Evolutionary conservation across 2,329 filamentous ascomycete genomes (phyloP).

Genomic region (Colletotrichum sp.): DNA sequence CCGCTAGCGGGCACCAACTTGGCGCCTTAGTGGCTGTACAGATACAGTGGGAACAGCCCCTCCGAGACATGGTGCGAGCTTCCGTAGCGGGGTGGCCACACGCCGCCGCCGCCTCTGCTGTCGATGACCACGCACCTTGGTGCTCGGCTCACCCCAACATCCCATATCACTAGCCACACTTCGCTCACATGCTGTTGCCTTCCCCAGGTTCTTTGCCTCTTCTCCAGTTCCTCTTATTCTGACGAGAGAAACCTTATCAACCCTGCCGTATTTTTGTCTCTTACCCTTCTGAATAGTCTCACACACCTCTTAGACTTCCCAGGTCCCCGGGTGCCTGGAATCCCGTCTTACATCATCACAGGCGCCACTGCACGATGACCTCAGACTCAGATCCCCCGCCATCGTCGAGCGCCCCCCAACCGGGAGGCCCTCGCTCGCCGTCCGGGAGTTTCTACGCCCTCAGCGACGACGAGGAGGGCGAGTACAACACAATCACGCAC

Average conservation of each 20-base stretch:
- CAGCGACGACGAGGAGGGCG: constrained; percentile 95
- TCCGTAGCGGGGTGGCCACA: constrained; percentile 16
- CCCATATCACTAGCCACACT: constrained; percentile 15
- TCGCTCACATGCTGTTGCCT: constrained; percentile 8
- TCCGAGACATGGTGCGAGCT: constrained; percentile 19
- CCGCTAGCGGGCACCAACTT: background rate
- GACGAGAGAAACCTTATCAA: background rate
- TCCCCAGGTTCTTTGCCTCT: background rate
- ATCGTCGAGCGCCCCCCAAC: constrained; percentile 21
- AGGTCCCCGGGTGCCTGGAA: constrained; percentile 1
- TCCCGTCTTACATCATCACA: constrained; percentile 4
- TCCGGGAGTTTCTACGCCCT: constrained; percentile 91
- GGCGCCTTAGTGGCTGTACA: constrained; percentile 2
- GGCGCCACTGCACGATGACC: constrained; percentile 16
- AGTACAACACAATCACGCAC: constrained; percentile 92
- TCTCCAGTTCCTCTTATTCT: background rate
- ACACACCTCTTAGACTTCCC: background rate
- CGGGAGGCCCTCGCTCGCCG: constrained; percentile 65
- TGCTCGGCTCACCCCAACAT: background rate
- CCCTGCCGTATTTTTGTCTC: background rate
- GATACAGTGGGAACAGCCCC: constrained; percentile 16
- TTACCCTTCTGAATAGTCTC: background rate
- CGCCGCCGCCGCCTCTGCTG: background rate
- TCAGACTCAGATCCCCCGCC: constrained; percentile 21
- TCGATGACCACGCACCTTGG: background rate